These are phyloP conservation scores for Pseudocercospora fuligena DNA, from an alignment of 2,329 filamentous ascomycete genomes.

Conservation along the genomic window DNA sequence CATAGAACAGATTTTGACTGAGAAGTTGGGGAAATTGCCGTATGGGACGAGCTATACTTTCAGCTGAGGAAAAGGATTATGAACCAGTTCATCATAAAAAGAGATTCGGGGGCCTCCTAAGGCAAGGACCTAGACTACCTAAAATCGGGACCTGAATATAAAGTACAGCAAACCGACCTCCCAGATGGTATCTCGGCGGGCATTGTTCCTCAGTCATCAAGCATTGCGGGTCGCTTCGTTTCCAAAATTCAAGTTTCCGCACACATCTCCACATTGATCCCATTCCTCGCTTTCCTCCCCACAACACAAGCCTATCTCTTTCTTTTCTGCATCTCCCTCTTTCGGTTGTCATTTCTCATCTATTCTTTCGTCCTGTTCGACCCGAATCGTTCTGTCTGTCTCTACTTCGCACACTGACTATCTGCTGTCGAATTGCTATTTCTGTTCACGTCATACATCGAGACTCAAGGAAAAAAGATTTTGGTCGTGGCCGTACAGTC, in stretches of 20 bases:
- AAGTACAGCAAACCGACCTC: constrained; percentile 10
- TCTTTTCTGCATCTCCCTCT: constrained; percentile 5
- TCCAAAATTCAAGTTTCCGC: neutral
- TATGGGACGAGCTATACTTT: constrained; percentile 23
- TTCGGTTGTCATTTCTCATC: neutral
- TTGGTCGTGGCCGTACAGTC: constrained; percentile 14
- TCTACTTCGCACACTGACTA: neutral
- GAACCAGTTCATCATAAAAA: neutral
- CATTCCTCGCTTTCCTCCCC: neutral
- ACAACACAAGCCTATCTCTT: neutral
- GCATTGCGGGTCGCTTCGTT: neutral
- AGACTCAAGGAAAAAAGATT: constrained; percentile 8
- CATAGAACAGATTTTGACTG: constrained; percentile 50
- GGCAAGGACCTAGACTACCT: constrained; percentile 16
- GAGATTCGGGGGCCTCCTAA: neutral
- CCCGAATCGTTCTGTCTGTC: neutral
- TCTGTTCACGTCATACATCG: constrained; percentile 18
- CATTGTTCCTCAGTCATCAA: neutral
- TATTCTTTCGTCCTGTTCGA: constrained; percentile 1
- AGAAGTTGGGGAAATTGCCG: constrained; percentile 43
- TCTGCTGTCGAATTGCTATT: constrained; percentile 2
- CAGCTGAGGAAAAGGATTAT: neutral
- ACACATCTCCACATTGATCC: constrained; percentile 1
- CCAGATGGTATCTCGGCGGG: constrained; percentile 3
- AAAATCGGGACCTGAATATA: neutral